Percentiles rank a stretch among this genome's conserved stretches.
Evolutionary conservation across 2,329 filamentous ascomycete genomes (phyloP).

Genomic region (Trichothecium roseum): DNA sequence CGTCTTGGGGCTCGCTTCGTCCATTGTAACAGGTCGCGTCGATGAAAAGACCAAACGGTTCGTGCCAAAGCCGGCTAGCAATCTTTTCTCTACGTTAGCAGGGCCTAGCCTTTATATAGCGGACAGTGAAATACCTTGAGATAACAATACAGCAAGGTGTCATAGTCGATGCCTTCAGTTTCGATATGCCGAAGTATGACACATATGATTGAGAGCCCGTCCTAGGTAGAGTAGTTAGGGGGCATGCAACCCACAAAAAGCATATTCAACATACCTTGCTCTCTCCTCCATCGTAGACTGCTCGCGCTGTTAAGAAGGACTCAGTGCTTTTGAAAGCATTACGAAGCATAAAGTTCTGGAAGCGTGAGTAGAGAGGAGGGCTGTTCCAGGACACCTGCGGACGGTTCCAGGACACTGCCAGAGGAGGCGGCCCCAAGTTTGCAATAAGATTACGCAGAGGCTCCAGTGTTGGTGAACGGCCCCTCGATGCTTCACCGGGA

Average conservation of each 20-base stretch:
- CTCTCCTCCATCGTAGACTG: slow-evolving; percentile 61
- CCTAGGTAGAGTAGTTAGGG: slow-evolving; percentile 23
- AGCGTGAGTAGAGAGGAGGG: slow-evolving; percentile 55
- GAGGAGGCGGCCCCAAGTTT: slow-evolving; percentile 55
- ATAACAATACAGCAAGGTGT: slow-evolving; percentile 57
- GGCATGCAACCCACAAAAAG: background rate
- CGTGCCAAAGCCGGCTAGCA: slow-evolving; percentile 59
- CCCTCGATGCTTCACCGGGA: slow-evolving; percentile 40
- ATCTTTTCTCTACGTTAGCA: slow-evolving; percentile 33
- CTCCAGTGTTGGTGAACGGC: slow-evolving; percentile 47
- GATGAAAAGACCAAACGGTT: slow-evolving; percentile 56
- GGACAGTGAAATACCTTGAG: slow-evolving; percentile 42
- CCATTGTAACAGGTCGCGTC: slow-evolving; percentile 62
- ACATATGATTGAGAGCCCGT: slow-evolving; percentile 58
- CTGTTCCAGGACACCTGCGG: slow-evolving; percentile 54
- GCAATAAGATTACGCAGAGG: slow-evolving; percentile 51
- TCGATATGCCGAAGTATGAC: slow-evolving; percentile 60
- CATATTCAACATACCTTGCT: slow-evolving; percentile 39
- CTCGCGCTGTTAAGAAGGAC: slow-evolving; percentile 51
- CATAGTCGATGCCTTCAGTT: slow-evolving; percentile 52
- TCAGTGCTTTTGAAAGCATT: slow-evolving; percentile 57
- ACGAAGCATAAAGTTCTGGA: slow-evolving; percentile 63
- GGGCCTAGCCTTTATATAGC: background rate
- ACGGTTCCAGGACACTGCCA: slow-evolving; percentile 60
- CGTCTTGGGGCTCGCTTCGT: slow-evolving; percentile 55